phyloP scores from a whole-genome alignment of 1,139 yeast genomes.

The Hansenula anomala region DNA sequence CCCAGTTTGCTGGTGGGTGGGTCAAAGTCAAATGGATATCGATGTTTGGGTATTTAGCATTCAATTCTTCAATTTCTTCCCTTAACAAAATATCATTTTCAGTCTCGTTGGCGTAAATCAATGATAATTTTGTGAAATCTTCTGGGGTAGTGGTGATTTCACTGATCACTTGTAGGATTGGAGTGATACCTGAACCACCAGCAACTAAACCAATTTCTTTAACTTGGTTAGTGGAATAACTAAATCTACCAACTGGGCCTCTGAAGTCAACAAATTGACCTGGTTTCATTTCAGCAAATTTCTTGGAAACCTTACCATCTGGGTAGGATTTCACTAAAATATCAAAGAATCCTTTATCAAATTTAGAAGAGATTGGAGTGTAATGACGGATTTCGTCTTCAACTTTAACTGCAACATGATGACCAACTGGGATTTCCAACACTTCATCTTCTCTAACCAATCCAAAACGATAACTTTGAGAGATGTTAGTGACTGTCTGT shows the following conservation, averaged over 20 bases:
- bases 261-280: slow-evolving; percentile 67
- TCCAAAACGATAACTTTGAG: slow-evolving; percentile 50
- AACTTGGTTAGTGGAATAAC: slow-evolving; percentile 55
- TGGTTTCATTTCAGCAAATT: slow-evolving; percentile 55
- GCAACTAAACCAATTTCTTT: slow-evolving; percentile 64
- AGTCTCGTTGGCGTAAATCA: slow-evolving; percentile 68
- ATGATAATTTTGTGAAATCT: slow-evolving; percentile 53
- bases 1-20: slow-evolving; percentile 41
- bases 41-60: slow-evolving; percentile 56
- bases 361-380: slow-evolving; percentile 68
- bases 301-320: slow-evolving; percentile 61
- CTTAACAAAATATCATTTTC: slow-evolving; percentile 67
- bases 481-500: too few species aligned
- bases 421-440: slow-evolving; percentile 67
- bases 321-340: slow-evolving; percentile 69
- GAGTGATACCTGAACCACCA: slow-evolving; percentile 84
- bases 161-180: slow-evolving; percentile 60
- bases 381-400: slow-evolving; percentile 64
- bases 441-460: slow-evolving; percentile 55
- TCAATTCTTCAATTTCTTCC: slow-evolving; percentile 65
- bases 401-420: slow-evolving; percentile 56
- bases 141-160: slow-evolving; percentile 61
- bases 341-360: slow-evolving; percentile 70
- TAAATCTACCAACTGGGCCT: slow-evolving; percentile 75
- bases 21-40: slow-evolving; percentile 43